Conservation (phyloP, 192 early-diverging fungal species). For the Glomus cerebriforme region DNA sequence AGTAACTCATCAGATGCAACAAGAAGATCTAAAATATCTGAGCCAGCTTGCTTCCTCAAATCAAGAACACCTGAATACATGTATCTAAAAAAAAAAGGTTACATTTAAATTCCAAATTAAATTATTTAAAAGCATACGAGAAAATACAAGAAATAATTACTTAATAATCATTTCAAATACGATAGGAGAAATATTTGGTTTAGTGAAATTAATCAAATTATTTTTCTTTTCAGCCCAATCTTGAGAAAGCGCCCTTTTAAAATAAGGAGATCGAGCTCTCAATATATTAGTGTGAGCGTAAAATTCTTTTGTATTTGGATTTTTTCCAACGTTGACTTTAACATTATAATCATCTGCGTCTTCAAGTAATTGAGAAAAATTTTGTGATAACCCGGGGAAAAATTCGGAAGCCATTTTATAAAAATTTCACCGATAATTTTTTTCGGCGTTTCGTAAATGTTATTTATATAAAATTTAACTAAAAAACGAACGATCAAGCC, state of each 20-base stretch:
- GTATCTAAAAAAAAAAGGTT: background rate
- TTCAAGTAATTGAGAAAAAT: conserved; percentile 1
- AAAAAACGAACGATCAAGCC: no score
- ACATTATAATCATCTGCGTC: conserved; percentile 19
- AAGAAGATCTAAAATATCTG: conserved; percentile 7
- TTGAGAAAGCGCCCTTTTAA: background rate
- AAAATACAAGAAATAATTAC: background rate
- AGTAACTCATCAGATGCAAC: conserved; percentile 22
- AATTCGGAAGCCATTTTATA: background rate
- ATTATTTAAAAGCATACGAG: background rate
- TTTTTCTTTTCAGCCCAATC: background rate
- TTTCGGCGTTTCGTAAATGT: no score
- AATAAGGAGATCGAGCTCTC: conserved; percentile 15
- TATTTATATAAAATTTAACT: no score
- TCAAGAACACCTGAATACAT: conserved; percentile 18
- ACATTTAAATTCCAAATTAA: background rate
- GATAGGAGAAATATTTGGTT: conserved; percentile 22
- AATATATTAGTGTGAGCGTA: conserved; percentile 10
- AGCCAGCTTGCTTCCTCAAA: background rate
- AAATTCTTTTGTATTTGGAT: conserved; percentile 1
- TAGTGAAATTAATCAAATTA: background rate
- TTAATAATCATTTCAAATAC: background rate
- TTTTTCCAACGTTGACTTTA: conserved; percentile 6
- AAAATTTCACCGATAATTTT: no score
- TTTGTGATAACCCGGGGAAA: background rate